Percentiles rank a stretch among this genome's conserved stretches.
Conservation (phyloP, 2,329 filamentous ascomycete genomes). For the Ophiostoma triangulosporum region DNA sequence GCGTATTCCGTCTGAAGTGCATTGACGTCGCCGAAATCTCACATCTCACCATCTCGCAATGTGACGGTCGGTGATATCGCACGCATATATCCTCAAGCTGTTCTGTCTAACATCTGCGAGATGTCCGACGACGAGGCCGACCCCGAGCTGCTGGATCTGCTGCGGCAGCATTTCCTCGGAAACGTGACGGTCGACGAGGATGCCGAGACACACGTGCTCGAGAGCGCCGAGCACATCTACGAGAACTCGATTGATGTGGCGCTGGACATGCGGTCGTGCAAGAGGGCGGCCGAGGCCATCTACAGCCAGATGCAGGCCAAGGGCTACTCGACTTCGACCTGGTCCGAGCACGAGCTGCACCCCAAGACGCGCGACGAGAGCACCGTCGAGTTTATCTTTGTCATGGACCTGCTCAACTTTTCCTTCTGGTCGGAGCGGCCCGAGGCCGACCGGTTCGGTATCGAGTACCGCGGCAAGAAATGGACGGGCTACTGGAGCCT, state of each 20-base stretch:
- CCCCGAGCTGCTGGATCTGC: slow-evolving; percentile 70
- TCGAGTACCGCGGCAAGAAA: slow-evolving; percentile 64
- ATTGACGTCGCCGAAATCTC: background rate
- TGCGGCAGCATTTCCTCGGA: slow-evolving; percentile 64
- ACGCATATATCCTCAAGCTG: too few species aligned
- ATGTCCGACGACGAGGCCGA: slow-evolving; percentile 94
- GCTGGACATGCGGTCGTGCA: slow-evolving; percentile 69
- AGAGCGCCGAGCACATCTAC: slow-evolving; percentile 73
- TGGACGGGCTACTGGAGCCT: slow-evolving; percentile 97
- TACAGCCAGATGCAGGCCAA: slow-evolving; percentile 72
- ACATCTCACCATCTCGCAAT: background rate
- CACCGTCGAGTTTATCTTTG: slow-evolving; percentile 86
- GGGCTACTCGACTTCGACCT: slow-evolving; percentile 69
- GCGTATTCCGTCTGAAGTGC: too few species aligned
- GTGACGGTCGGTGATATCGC: background rate
- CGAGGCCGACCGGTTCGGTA: slow-evolving; percentile 61
- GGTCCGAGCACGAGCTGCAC: slow-evolving; percentile 82
- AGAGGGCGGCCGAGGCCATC: slow-evolving; percentile 67
- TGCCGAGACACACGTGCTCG: slow-evolving; percentile 69
- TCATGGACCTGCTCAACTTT: slow-evolving; percentile 94
- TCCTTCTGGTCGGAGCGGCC: slow-evolving; percentile 77
- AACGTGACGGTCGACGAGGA: slow-evolving; percentile 40
- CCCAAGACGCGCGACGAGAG: slow-evolving; percentile 67
- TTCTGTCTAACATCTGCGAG: background rate
- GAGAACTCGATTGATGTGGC: slow-evolving; percentile 90